A percentile compares a stretch with the other conserved stretches of the same genome.
Conservation (phyloP, 208 protist genomes). For the Phytomonas serpens region DNA sequence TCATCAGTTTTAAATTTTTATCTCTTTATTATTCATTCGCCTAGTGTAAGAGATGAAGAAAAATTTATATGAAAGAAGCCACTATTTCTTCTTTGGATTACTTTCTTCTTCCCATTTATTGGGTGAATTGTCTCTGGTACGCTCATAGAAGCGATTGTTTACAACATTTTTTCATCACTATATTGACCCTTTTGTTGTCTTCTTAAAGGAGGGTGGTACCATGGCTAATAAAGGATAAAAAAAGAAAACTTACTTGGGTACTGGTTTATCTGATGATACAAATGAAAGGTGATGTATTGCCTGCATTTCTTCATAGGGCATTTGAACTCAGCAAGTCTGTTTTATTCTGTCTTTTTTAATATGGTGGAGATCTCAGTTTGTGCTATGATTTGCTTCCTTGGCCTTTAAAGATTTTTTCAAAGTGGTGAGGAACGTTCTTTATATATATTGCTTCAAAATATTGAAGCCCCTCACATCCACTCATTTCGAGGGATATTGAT, state of each 20-base stretch:
- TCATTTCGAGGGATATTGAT: neutral
- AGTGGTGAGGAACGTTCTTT: neutral
- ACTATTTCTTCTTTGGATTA: neutral
- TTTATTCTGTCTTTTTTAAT: neutral
- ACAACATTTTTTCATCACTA: conserved; percentile 1
- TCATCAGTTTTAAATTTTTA: conserved; percentile 12
- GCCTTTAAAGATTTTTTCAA: neutral
- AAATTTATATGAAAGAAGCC: neutral
- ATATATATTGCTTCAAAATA: neutral
- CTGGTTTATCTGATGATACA: neutral
- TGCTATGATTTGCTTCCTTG: neutral
- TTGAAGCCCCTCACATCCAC: neutral
- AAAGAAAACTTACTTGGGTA: neutral
- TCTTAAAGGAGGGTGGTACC: neutral
- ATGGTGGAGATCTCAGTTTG: neutral
- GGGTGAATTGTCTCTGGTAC: neutral
- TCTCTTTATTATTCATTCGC: conserved; percentile 10
- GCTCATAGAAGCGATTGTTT: neutral
- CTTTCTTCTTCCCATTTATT: neutral
- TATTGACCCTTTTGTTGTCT: conserved; percentile 3
- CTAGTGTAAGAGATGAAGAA: conserved; percentile 6
- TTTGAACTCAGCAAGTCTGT: neutral
- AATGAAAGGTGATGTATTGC: neutral
- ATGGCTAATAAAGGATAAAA: neutral
- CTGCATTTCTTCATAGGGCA: neutral